Evolutionary conservation across 805 yeast species (phyloP).

Genomic region (Jamesozyma piceae): DNA sequence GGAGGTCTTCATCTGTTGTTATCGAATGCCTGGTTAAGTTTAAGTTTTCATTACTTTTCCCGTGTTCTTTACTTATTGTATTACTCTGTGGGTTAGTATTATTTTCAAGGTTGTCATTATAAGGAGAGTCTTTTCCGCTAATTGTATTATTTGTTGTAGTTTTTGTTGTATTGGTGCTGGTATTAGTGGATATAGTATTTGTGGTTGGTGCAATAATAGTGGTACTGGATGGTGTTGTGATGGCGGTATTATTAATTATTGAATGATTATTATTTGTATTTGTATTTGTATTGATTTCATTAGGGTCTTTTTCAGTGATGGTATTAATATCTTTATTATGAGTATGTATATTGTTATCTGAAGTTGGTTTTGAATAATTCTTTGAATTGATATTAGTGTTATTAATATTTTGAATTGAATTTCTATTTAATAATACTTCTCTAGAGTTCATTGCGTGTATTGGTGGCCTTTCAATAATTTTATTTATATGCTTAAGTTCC

Average conservation of each 20-base stretch:
- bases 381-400: not conserved
- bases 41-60: conserved; percentile 3
- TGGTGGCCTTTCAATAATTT: conserved; percentile 20
- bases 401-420: not conserved
- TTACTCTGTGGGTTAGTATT: conserved; percentile 3
- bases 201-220: not conserved
- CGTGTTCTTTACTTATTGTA: conserved; percentile 7
- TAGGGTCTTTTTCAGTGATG: not conserved
- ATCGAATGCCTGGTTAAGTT: not conserved
- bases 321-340: not conserved
- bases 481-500: conserved; percentile 2
- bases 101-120: conserved; percentile 5
- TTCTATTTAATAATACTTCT: conserved; percentile 14
- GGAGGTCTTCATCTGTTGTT: conserved; percentile 1
- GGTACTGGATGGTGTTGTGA: not conserved
- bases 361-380: not conserved
- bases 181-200: not conserved
- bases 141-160: not conserved
- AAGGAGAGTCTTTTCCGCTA: not conserved
- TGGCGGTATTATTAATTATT: not conserved
- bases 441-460: conserved; percentile 20
- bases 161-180: not conserved
- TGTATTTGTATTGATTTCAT: not conserved
- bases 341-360: not conserved
- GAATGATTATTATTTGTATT: no score